A percentile compares a stretch with the other conserved stretches of the same genome.
Conservation (phyloP, 169 alveolate species). For the Cryptosporidium xiaoi region DNA sequence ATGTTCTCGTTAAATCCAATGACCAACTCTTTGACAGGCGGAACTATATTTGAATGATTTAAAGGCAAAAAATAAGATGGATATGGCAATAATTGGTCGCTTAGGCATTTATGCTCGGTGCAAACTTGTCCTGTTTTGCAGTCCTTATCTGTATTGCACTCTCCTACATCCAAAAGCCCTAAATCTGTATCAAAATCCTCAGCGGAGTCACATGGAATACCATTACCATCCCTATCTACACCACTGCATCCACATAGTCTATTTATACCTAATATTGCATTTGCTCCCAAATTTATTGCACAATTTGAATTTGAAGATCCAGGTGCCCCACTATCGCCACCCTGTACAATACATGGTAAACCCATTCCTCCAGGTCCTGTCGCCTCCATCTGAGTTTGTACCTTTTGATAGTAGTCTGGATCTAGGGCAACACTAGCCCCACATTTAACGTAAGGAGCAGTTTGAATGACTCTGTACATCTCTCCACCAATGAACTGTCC, state of each 20-base stretch:
- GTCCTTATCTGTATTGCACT: slow-evolving; percentile 55
- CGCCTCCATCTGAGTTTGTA: slow-evolving; percentile 51
- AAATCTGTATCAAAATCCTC: slow-evolving; percentile 80
- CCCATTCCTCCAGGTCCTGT: slow-evolving; percentile 76
- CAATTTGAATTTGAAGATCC: slow-evolving; percentile 34
- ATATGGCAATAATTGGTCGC: slow-evolving; percentile 77
- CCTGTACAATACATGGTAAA: slow-evolving; percentile 80
- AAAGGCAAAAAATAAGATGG: slow-evolving; percentile 75
- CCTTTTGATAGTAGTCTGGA: slow-evolving; percentile 77
- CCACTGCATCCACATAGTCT: slow-evolving; percentile 83
- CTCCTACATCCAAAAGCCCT: slow-evolving; percentile 77
- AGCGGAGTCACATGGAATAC: slow-evolving; percentile 77
- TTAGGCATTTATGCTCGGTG: slow-evolving; percentile 77
- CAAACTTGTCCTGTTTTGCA: slow-evolving; percentile 73
- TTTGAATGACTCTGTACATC: slow-evolving; percentile 78
- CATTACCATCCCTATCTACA: slow-evolving; percentile 77
- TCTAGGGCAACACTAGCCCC: slow-evolving; percentile 80
- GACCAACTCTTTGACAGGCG: slow-evolving; percentile 77
- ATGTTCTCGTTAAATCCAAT: slow-evolving; percentile 78
- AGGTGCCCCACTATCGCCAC: slow-evolving; percentile 41
- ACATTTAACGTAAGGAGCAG: slow-evolving; percentile 77
- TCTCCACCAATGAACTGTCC: slow-evolving; percentile 75
- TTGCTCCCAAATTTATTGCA: slow-evolving; percentile 79
- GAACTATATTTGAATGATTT: slow-evolving; percentile 74
- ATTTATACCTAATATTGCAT: slow-evolving; percentile 76